Base-by-base conservation (phyloP, 73 alveolate genomes). In the Uronychia binucleata region DNA sequence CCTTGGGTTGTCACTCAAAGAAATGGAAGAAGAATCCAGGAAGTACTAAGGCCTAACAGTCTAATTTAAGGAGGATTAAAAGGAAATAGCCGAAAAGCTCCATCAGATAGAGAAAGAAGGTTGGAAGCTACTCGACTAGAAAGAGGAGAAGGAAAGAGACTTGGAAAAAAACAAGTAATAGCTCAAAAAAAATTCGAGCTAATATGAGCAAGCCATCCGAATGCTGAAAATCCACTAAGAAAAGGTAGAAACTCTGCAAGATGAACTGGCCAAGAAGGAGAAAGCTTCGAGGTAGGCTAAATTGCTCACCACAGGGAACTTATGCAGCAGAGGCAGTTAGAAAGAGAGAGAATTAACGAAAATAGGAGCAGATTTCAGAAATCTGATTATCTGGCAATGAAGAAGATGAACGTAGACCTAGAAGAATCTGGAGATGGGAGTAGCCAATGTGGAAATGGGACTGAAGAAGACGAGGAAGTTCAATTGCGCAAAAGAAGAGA, bases 1-100 rank as follows among this genome's bases (percentile, higher is more conserved):
- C 30, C 80, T 79, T 28, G 31, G 34, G 1, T 57, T 57, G 74
- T 59, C 35, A 76, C 74, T 84, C 30, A 78, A 58, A 58, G 31
- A 85, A 58, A 77, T 87, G 30, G 85, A 78, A 34, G 78, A 27
- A 32, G 31, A 0, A 32, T 30, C 1, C 77, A 82, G 58, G 95
- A 95, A 80, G 79, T 74, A 58, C 34, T 35, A 86, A 82, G 74
- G 28, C 30, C 81, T 78, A 77, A 67, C 33, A 80, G 77, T 80
- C 85, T 59, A 88, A 82, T 79, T 46, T 75, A 1, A 1, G 1
- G 19, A 75, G 60, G 79, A 60, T 30, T 26, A 80, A 33, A 60
- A 74, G 57, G 84, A 85, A 84, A 19, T 57, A 29, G 28, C 77
- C 26, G 46, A 75, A 57, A 27, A 75, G 28, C 58, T 75, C 59